These are phyloP conservation scores for Kwoniella shivajii DNA, from an alignment of 1,284 basidiomycete genomes.

Conservation along the genomic window DNA sequence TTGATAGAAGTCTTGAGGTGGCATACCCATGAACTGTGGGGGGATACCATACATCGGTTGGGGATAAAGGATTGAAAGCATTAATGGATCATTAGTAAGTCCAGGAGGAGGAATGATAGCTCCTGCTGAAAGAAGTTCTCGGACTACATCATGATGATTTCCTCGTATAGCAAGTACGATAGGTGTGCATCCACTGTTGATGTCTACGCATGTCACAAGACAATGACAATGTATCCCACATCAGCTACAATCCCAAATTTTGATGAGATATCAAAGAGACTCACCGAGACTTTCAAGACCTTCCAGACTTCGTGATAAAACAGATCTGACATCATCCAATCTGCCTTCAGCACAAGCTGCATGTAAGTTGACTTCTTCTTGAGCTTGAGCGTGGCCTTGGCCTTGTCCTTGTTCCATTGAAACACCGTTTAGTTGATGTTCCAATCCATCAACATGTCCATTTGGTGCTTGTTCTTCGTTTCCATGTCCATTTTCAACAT, in stretches of 20 bases:
- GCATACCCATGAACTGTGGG: conserved; percentile 35
- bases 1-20: conserved; percentile 41
- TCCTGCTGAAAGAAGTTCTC: conserved; percentile 50
- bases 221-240: too few species aligned
- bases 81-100: conserved; percentile 48
- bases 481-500: not conserved
- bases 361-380: conserved; percentile 33
- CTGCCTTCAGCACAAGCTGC: conserved; percentile 46
- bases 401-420: conserved; percentile 1
- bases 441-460: conserved; percentile 1
- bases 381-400: not conserved
- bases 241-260: conserved; percentile 1
- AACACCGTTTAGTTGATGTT: not conserved
- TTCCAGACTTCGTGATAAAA: conserved; percentile 42
- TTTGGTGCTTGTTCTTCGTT: not conserved
- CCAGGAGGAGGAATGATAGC: conserved; percentile 53
- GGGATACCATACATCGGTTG: conserved; percentile 45
- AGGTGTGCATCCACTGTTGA: conserved; percentile 51
- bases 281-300: conserved; percentile 48
- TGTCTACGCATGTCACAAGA: conserved; percentile 30
- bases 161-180: conserved; percentile 53
- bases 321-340: conserved; percentile 43
- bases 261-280: conserved; percentile 17
- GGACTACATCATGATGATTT: conserved; percentile 51
- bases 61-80: conserved; percentile 51